These are phyloP conservation scores for Apium graveolens DNA, from an alignment of 129 eudicot genomes.

Conservation along the genomic window DNA sequence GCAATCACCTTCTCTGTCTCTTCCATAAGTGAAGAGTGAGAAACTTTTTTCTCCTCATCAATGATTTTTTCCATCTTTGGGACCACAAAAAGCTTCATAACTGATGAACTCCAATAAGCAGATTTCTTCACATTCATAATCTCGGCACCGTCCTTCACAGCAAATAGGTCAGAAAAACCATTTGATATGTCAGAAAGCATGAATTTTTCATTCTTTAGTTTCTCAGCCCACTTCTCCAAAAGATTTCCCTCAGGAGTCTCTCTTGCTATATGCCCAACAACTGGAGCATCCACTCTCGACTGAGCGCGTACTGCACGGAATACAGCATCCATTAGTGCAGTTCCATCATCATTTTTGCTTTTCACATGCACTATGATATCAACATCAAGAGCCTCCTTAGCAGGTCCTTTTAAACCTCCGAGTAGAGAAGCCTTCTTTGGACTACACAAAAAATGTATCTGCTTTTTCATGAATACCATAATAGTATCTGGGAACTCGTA, in stretches of 20 bases:
- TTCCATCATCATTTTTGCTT: constrained; percentile 36
- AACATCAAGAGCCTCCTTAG: constrained; percentile 31
- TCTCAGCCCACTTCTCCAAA: constrained; percentile 42
- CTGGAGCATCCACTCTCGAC: constrained; percentile 14
- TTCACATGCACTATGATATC: constrained; percentile 44
- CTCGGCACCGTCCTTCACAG: constrained; percentile 43
- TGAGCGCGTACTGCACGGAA: constrained; percentile 19
- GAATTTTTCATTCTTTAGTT: constrained; percentile 27
- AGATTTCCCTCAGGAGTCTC: constrained; percentile 58
- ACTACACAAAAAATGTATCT: constrained; percentile 38
- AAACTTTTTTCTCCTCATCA: constrained; percentile 52
- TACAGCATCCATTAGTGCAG: constrained; percentile 32
- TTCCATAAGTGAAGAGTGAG: constrained; percentile 49
- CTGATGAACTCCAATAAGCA: constrained; percentile 38
- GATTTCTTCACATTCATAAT: constrained; percentile 40
- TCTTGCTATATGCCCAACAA: constrained; percentile 31
- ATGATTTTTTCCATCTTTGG: constrained; percentile 46
- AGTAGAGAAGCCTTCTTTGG: constrained; percentile 44
- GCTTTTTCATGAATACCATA: constrained; percentile 35
- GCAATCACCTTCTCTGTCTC: constrained; percentile 49
- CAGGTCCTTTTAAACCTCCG: constrained; percentile 20
- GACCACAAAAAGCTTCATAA: constrained; percentile 47
- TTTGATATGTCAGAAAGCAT: constrained; percentile 33
- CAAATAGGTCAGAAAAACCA: constrained; percentile 44
- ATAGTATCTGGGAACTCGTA: constrained; percentile 64